phyloP scores from a whole-genome alignment of 495 filamentous ascomycete species.

The Aspergillus ellipticus region DNA sequence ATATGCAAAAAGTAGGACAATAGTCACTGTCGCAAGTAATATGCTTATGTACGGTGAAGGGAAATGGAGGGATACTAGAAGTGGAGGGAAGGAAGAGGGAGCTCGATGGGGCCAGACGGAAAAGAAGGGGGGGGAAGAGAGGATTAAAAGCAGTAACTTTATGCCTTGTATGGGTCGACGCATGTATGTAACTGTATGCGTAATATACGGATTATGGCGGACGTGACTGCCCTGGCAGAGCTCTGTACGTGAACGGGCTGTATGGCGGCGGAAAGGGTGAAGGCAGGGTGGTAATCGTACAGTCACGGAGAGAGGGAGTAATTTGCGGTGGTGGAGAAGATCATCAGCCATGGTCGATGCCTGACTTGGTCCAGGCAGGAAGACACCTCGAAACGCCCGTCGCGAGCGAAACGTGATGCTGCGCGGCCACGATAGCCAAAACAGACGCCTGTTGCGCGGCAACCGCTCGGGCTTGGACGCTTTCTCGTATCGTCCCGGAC shows the following conservation, averaged over 20 bases:
- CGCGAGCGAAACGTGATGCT: conserved; percentile 18
- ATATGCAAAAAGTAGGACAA: background rate
- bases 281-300: conserved; percentile 19
- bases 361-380: conserved; percentile 17
- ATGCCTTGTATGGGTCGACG: background rate
- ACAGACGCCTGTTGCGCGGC: conserved; percentile 18
- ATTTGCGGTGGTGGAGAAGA: conserved; percentile 9
- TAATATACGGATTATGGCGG: conserved; percentile 2
- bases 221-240: background rate
- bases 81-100: background rate
- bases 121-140: background rate
- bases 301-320: conserved; percentile 13
- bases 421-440: conserved; percentile 18
- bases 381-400: conserved; percentile 18
- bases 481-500: conserved; percentile 3
- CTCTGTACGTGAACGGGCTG: background rate
- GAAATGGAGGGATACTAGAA: background rate
- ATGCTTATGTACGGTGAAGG: conserved; percentile 13
- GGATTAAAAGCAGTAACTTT: background rate
- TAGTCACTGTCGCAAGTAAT: conserved; percentile 1
- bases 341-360: conserved; percentile 15
- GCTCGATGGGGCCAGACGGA: background rate
- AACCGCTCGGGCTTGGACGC: conserved; percentile 10
- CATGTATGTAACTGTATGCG: background rate
- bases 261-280: background rate